Evolutionary conservation across 2,329 filamentous ascomycete species (phyloP), one percentile per base, ranked within the genome.

Genomic region (Neocatenulostroma microsporum): DNA sequence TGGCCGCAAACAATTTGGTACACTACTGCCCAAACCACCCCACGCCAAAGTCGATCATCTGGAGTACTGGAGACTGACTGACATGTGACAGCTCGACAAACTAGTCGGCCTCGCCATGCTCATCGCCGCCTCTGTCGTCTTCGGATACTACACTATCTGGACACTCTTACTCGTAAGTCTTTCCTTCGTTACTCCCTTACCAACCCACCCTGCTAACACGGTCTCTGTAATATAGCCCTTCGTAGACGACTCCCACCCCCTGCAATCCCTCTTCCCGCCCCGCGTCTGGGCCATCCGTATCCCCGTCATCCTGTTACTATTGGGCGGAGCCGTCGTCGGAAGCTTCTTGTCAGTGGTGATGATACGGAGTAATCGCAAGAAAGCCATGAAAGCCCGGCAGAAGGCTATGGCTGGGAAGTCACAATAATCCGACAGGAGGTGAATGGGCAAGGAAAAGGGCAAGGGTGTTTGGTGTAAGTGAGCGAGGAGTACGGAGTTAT

Each of bases 201-300:
- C 21, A 30, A n/a, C 20, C 21, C n/a, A 17, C 27, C 26, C 17
- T 29, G 30, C 19, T 13, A 26, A 29, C 32, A 10, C 14, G 14
- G 24, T 23, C 26, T 19, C 18, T 12, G 15, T 34, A 15, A 3
- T 12, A 15, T 41, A 98, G 91, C 91, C 91, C 61, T 98, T 98
- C 64, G 91, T 98, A 65, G 91, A 98, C 64, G 77, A 83, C 40
- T 24, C 86, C 61, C 91, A 98, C 64, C 81, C 86, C 39, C 81
- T 96, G 41, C 91, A 98, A 62, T 82, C 82, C 62, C 74, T 96
- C 69, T 98, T 98, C 70, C 91, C 86, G 45, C 89, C 89, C 30
- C 88, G 91, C 62, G 88, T 94, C 61, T 98, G 91, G 91, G 91
- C 91, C 43, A 94, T 98, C 61, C 88, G 91, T 62, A 91, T 98